A percentile compares a stretch with the other conserved stretches of the same genome.
phyloP scores from a whole-genome alignment of 345 rosid species.

The Toxicodendron radicans region DNA sequence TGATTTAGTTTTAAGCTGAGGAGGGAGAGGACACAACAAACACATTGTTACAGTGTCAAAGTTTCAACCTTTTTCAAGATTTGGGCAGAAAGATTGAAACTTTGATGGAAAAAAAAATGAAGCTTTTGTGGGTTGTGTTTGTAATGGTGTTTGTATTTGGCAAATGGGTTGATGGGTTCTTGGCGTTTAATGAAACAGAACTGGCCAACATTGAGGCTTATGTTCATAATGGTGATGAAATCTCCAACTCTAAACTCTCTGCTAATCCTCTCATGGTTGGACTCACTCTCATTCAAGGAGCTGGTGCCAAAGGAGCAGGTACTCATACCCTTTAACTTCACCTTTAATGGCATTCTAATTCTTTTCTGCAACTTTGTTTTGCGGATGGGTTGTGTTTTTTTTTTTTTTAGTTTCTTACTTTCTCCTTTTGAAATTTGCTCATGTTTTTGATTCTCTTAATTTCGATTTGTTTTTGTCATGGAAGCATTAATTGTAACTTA shows the following conservation, averaged over 20 bases:
- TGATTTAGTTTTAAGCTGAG: background rate
- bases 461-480: background rate
- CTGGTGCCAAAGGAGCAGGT: conserved; percentile 90
- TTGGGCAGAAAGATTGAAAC: background rate
- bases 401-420: background rate
- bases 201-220: conserved; percentile 45
- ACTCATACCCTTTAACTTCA: background rate
- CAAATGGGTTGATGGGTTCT: conserved; percentile 41
- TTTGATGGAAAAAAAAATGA: conserved; percentile 28
- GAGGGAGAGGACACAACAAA: background rate
- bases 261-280: conserved; percentile 68
- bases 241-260: conserved; percentile 33
- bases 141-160: conserved; percentile 29
- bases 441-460: background rate
- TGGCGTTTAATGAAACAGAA: conserved; percentile 61
- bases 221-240: conserved; percentile 2
- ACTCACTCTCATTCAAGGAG: conserved; percentile 72
- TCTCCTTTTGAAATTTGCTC: conserved; percentile 17
- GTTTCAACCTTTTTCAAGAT: background rate
- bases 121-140: conserved; percentile 36
- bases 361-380: too few relatives aligned
- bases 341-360: background rate
- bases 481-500: background rate
- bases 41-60: conserved; percentile 9
- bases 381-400: too few relatives aligned